Evolutionary conservation across 768 basidiomycete species (phyloP), one percentile per base, ranked within the genome.

Genomic region (Rhodocollybia butyracea): DNA sequence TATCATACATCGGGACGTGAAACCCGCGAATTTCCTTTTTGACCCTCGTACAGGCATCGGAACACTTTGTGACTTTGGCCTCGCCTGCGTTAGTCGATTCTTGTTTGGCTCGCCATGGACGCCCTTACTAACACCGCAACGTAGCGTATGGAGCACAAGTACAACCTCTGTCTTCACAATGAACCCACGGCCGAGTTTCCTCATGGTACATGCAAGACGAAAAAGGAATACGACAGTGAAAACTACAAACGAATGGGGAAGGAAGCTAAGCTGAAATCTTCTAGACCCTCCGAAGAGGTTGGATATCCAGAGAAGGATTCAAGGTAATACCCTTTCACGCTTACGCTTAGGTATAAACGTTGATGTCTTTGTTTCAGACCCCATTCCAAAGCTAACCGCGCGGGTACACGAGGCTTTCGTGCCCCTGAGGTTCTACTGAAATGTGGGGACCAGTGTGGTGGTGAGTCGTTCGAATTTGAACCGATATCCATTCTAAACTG

Each of bases 401-500:
- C 97, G 1, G 97, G 97, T 3, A 99, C 97, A 12, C 75, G 97
- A 63, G 97, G 97, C 0, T 99, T 99, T 68, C 84, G 97, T 55
- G 94, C 97, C 1, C 97, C 97, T 0, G 97, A 99, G 64, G 96
- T 99, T 2, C 70, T 99, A 34, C 68, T 99, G 38, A 99, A 98
- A 69, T 99, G 97, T 62, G 84, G 84, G 3, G 89, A 93, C 62
- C 97, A 99, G 71, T 87, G 86, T 8, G 93, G 92, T 59, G 92
- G 96, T 95, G 61, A 59, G 84, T 71, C 21, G 21, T 13, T 48
- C 34, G 36, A n/a, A n/a, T n/a, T n/a, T n/a, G n/a, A n/a, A n/a
- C n/a, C n/a, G n/a, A n/a, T n/a, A n/a, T n/a, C n/a, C n/a, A n/a
- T n/a, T n/a, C n/a, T n/a, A n/a, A n/a, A n/a, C n/a, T n/a, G n/a